Conservation (phyloP, 2,329 filamentous ascomycete genomes). For the Waltergamsia citrina region DNA sequence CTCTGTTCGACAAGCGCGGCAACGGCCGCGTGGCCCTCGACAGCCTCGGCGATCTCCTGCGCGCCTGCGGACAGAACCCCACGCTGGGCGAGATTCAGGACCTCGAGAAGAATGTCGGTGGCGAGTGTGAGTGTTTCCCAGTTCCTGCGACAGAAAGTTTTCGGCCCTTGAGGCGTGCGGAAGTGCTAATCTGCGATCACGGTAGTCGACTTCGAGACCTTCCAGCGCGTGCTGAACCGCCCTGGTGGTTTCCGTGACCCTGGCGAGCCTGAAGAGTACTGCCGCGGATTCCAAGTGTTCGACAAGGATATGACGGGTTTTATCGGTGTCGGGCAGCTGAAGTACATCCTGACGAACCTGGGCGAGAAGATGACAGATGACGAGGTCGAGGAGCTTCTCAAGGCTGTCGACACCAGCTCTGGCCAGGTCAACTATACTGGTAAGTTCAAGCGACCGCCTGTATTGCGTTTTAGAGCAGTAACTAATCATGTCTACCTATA, state of each 20-base stretch:
- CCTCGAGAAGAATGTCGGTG: constrained; percentile 79
- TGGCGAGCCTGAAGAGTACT: constrained; percentile 96
- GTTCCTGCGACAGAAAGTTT: not conserved
- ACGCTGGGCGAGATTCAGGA: constrained; percentile 89
- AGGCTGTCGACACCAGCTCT: constrained; percentile 91
- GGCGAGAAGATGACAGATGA: constrained; percentile 99
- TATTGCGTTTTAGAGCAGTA: too few species aligned
- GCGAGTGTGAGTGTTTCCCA: constrained; percentile 67
- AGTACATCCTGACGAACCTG: constrained; percentile 95
- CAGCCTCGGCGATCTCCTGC: constrained; percentile 83
- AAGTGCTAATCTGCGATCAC: constrained; percentile 6
- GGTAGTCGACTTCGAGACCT: constrained; percentile 93
- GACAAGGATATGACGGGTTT: constrained; percentile 98
- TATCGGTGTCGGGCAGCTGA: constrained; percentile 93
- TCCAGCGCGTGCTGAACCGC: constrained; percentile 92
- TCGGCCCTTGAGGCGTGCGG: not conserved
- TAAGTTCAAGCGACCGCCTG: constrained; percentile 30
- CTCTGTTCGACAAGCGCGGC: constrained; percentile 98
- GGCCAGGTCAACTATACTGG: constrained; percentile 97
- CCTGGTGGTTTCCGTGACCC: constrained; percentile 97
- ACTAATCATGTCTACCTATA: constrained; percentile 17
- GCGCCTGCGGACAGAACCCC: constrained; percentile 96
- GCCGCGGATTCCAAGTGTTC: constrained; percentile 97
- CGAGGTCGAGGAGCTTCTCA: constrained; percentile 96
- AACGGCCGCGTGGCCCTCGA: constrained; percentile 84